Base-by-base conservation (phyloP, 345 rosid species). In the Pseudoturritis turrita region DNA sequence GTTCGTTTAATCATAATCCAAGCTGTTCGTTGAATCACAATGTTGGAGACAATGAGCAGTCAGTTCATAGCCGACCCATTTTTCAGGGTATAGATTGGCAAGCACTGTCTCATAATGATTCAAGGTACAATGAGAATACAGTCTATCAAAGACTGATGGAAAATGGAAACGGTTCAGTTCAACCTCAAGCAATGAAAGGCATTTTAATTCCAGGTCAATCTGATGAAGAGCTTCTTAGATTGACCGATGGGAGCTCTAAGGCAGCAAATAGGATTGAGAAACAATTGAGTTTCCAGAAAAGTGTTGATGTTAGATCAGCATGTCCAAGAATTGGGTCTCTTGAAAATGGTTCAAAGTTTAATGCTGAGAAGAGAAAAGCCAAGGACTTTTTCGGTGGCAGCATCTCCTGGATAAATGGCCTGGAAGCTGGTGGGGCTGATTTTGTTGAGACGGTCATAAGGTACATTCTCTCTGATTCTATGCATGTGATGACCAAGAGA, bases 1-100 rank as follows among this genome's bases (percentile, higher is more conserved):
- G 85, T 77, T 91, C 99, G 7, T 87, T 89, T 69, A 87, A 84
- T 76, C 99, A 95, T 78, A 91, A 95, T 76, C 93, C 96, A 55
- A 95, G 99, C 78, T 95, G 99, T 81, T 95, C 99, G n/a, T 75
- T 89, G 67, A 91, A 90, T 23, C 92, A 91, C 73, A 89, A 95
- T 72, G 83, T 90, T 15, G 71, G 88, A 84, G 99, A 95, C 62
- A 85, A 85, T 75, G 99, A 95, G 65, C 97, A 95, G 69, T 91
- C 99, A 43, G 99, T 95, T 81, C 94, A 89, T 68, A 95, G 99
- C 80, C 95, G 91, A 11, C 96, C 99, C 54, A 66, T 91, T 69
- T 91, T 95, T 83, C 91, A 87, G 69, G 95, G 91, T 58, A 75
- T 89, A 25, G 96, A 94, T 66, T 89, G 92, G 89, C 90, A 82